Conservation (phyloP, 2,329 filamentous ascomycete genomes). For the Colletotrichum karsti region DNA sequence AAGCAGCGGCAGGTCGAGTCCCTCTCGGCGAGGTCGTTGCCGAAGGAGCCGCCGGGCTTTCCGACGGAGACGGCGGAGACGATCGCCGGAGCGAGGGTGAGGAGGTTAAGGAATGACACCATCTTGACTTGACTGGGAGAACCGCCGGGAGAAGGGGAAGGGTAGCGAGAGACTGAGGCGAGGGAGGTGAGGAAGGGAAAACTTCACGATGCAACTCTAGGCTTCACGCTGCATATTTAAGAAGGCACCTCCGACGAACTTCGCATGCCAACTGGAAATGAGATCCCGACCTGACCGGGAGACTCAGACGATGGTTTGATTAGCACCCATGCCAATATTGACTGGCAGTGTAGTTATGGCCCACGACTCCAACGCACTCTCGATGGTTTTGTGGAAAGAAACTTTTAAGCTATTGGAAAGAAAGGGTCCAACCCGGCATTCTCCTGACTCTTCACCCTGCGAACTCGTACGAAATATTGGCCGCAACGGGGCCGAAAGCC, state of each 20-base stretch:
- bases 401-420: slow-evolving; percentile 9
- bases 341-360: neutral
- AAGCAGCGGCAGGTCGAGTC: slow-evolving; percentile 52
- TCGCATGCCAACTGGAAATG: neutral
- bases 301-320: neutral
- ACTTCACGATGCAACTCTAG: neutral
- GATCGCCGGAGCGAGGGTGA: slow-evolving; percentile 17
- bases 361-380: neutral
- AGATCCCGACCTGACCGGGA: neutral
- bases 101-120: slow-evolving; percentile 21
- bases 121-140: slow-evolving; percentile 1
- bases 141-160: neutral
- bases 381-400: neutral
- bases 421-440: neutral
- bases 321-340: slow-evolving; percentile 22
- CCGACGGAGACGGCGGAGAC: slow-evolving; percentile 16
- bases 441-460: slow-evolving; percentile 18
- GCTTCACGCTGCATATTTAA: slow-evolving; percentile 10
- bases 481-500: neutral
- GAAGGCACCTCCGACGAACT: neutral
- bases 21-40: neutral
- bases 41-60: neutral
- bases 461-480: neutral
- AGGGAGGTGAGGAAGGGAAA: neutral
- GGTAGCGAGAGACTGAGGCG: neutral